Conservation (phyloP, 345 rosid species). For the Garcia nutans region DNA sequence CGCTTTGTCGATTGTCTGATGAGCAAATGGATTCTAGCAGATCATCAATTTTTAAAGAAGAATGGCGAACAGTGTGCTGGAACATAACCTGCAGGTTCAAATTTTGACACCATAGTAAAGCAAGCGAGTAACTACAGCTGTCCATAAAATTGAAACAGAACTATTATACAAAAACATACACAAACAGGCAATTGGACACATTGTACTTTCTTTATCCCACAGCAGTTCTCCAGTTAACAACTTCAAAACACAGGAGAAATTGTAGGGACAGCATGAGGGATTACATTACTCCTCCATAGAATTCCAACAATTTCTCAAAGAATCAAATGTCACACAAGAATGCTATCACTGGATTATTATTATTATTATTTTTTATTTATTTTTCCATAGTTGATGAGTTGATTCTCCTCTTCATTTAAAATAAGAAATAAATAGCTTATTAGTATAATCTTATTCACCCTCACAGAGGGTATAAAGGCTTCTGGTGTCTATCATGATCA, state of each 20-base stretch:
- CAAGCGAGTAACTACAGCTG: background rate
- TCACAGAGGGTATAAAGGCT: background rate
- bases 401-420: too few species aligned
- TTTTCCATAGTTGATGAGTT: background rate
- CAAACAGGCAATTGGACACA: background rate
- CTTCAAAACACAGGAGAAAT: background rate
- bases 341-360: background rate
- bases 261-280: background rate
- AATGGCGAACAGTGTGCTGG: slow-evolving; percentile 70
- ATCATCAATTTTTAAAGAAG: slow-evolving; percentile 79
- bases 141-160: background rate
- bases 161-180: background rate
- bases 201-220: background rate
- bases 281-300: too few species aligned
- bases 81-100: slow-evolving; percentile 63
- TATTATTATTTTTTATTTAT: background rate
- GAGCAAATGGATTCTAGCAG: slow-evolving; percentile 50
- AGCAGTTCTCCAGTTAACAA: background rate
- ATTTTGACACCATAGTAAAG: slow-evolving; percentile 7
- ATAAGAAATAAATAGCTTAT: background rate
- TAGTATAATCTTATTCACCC: background rate
- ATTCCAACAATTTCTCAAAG: too few species aligned
- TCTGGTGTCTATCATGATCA: background rate
- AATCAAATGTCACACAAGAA: background rate
- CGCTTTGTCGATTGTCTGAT: slow-evolving; percentile 46